Conservation (phyloP, 2,329 filamentous ascomycete genomes). For the Teratosphaeria viscida region DNA sequence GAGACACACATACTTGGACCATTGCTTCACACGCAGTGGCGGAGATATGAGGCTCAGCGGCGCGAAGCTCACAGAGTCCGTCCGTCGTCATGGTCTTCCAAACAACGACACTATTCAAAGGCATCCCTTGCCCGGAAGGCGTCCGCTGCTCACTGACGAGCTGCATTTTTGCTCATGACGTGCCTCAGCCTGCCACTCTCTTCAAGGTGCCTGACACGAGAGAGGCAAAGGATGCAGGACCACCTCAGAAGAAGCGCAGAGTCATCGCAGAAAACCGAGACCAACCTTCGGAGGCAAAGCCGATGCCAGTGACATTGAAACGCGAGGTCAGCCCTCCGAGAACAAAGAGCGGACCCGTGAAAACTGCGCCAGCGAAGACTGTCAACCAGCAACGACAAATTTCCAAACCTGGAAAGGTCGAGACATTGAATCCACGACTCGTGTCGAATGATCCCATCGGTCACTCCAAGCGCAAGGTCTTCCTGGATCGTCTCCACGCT, state of each 20-base stretch:
- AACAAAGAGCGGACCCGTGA: background rate
- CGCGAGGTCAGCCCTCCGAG: background rate
- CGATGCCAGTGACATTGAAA: background rate
- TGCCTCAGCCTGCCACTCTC: background rate
- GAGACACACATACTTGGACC: background rate
- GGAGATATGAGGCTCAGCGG: background rate
- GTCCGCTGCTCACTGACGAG: conserved; percentile 41
- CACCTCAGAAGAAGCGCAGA: background rate
- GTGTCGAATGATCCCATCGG: conserved; percentile 42
- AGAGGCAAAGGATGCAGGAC: background rate
- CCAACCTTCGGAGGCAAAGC: background rate
- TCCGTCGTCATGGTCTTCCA: conserved; percentile 30
- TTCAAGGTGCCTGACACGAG: background rate
- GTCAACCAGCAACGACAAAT: conserved; percentile 6
- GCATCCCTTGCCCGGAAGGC: conserved; percentile 43
- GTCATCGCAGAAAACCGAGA: background rate
- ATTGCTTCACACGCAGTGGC: background rate
- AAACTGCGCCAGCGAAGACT: too few relatives aligned
- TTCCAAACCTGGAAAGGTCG: conserved; percentile 7
- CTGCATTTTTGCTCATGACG: conserved; percentile 50
- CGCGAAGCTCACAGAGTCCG: background rate
- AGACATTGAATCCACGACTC: conserved; percentile 53
- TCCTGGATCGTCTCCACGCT: conserved; percentile 52
- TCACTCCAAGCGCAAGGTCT: conserved; percentile 24
- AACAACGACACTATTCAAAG: conserved; percentile 44